Evolutionary conservation across 345 rosid genomes (phyloP), one percentile per base, ranked within the genome.

Genomic region (Cardiospermum halicacabum): DNA sequence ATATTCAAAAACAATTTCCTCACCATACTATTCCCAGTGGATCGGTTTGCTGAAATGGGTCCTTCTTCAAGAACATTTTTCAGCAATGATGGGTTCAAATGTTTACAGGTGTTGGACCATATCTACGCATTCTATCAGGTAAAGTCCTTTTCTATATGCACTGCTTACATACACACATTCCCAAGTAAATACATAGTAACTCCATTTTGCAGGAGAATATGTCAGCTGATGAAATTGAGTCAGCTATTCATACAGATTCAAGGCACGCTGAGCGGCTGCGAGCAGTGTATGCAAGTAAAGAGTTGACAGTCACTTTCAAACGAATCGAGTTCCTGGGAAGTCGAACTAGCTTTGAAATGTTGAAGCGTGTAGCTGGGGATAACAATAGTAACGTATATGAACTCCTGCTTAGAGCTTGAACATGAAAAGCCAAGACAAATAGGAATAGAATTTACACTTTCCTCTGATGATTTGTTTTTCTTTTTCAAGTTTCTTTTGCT

Each of bases 31-130:
- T 87, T 78, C 72, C 99, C 99, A 0, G 10, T 84, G 3, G 99
- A 94, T 55, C 89, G 92, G 69, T 94, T 87, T 65, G 78, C 95
- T 13, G 99, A 91, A 77, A 87, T 88, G 82, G 96, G 99, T 27
- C 99, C 91, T 71, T 88, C 95, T 54, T 88, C 95, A 18, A 77
- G 83, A 70, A 87, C 97, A 0, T 91, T 84, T 83, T 94, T 94
- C 85, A 82, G 95, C 22, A 69, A 79, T 47, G 80, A 70, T 27
- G 96, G 98, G 50, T 93, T 90, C 68, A 86, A 88, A 3, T 84
- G 97, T 78, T 68, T 85, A 64, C 85, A 85, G 83, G 82, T 94
- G 72, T 66, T 91, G 59, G 85, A 91, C 80, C 71, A 77, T 27
- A 80, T 91, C 62, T 73, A 87, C 75, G 73, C 78, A 30, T 91